phyloP scores from a whole-genome alignment of 805 yeast species.

The Lipomyces starkeyi region DNA sequence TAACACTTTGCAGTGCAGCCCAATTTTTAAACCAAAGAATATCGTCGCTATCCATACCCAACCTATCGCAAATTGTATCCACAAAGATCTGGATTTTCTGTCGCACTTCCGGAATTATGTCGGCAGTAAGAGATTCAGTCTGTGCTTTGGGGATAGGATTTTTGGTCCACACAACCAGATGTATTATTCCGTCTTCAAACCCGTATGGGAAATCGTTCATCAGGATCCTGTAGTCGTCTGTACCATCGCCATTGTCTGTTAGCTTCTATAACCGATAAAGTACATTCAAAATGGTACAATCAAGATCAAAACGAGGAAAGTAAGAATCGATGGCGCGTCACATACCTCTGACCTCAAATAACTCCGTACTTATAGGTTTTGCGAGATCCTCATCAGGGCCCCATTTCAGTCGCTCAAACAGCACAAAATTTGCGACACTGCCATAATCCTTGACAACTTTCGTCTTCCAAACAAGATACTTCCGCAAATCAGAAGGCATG shows the following conservation, averaged over 20 bases:
- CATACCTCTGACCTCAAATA: slow-evolving; percentile 37
- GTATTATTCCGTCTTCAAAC: slow-evolving; percentile 55
- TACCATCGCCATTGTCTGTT: not conserved
- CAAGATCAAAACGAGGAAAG: not conserved
- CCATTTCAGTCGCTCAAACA: slow-evolving; percentile 42
- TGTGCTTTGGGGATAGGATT: slow-evolving; percentile 49
- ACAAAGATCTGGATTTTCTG: slow-evolving; percentile 51
- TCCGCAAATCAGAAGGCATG: slow-evolving; percentile 40
- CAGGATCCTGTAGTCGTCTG: slow-evolving; percentile 51
- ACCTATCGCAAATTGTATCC: slow-evolving; percentile 47
- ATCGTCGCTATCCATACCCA: slow-evolving; percentile 49
- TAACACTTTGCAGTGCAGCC: slow-evolving; percentile 60
- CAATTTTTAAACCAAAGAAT: slow-evolving; percentile 65
- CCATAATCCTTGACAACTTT: slow-evolving; percentile 37
- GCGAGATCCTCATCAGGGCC: slow-evolving; percentile 30
- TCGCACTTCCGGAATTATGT: slow-evolving; percentile 48
- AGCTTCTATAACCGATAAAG: not conserved
- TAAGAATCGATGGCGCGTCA: not conserved
- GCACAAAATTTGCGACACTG: slow-evolving; percentile 40
- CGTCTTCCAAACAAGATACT: slow-evolving; percentile 42
- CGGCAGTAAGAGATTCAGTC: slow-evolving; percentile 50
- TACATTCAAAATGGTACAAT: not conserved
- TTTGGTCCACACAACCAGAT: slow-evolving; percentile 64
- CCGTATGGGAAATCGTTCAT: slow-evolving; percentile 63
- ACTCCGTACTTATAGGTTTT: slow-evolving; percentile 18